Evolutionary conservation across 163 green algal species (phyloP), one percentile per base, ranked within the genome.

Genomic region (Prototheca wickerhamii): DNA sequence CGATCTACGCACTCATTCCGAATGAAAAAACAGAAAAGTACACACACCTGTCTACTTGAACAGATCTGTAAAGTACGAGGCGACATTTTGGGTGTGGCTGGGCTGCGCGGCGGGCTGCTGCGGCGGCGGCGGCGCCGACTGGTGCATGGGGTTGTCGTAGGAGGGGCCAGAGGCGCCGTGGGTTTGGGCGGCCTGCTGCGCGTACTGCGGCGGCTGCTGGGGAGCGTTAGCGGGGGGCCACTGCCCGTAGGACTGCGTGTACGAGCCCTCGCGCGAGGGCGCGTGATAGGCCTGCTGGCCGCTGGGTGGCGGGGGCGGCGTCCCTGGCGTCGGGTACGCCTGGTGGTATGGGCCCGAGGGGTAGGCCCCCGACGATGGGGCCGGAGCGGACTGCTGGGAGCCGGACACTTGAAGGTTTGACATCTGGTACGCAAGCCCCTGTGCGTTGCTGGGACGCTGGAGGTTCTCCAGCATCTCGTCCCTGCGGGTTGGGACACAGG

Each of bases 401-500:
- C 10, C 15, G 37, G 37, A 15, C 12, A 54, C 12, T 25, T 54
- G 46, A 12, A 54, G 12, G 15, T 12, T 54, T 25, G 46, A 54
- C 46, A 54, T 2, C 1, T 54, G 46, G 20, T 25, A 29, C 12
- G 46, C n/a, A 6, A 54, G 46, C 12, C 46, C 31, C 21, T 60
- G 43, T 18, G 61, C 59, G 0, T 67, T 58, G 20, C 34, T 37
- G 43, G 46, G 51, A n/a, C 57, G 53, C 50, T 44, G 32, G 25
- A 81, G 58, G 40, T 82, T 71, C 30, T 82, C 75, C 46, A 79
- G 54, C 35, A 82, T 35, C 44, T 82, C 75, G 54, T 82, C 75
- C 51, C 75, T 81, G 64, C 51, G 34, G 3, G 2, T 12, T 54
- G 46, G 40, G 12, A 49, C 4, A 35, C 56, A 44, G 46, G 40